phyloP scores from a whole-genome alignment of 2,329 filamentous ascomycete species.

The Parafenestella ontariensis region DNA sequence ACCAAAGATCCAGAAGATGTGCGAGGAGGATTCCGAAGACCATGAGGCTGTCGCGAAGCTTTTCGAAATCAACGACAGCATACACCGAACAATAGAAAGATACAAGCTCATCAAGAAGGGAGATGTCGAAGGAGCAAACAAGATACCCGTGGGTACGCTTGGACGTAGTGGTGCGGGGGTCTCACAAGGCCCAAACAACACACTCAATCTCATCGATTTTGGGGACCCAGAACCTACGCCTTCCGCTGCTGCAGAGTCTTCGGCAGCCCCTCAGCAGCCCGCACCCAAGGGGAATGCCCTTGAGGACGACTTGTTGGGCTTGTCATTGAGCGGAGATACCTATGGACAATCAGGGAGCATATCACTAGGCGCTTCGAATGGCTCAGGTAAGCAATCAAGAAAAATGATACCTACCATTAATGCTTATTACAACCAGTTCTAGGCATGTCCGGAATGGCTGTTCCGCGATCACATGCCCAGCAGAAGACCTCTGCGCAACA shows the following conservation, averaged over 20 bases:
- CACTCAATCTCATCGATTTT: conserved; percentile 94
- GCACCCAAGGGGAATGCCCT: conserved; percentile 68
- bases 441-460: conserved; percentile 41
- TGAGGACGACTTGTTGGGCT: conserved; percentile 88
- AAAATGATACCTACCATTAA: not conserved
- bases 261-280: conserved; percentile 51
- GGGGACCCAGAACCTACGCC: conserved; percentile 66
- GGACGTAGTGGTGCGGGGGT: conserved; percentile 70
- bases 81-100: conserved; percentile 92
- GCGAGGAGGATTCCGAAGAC: conserved; percentile 97
- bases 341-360: conserved; percentile 83
- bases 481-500: conserved; percentile 57
- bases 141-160: conserved; percentile 81
- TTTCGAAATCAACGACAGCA: conserved; percentile 97
- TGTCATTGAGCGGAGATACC: conserved; percentile 74
- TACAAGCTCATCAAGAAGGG: conserved; percentile 98
- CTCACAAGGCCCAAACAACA: conserved; percentile 72
- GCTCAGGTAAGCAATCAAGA: conserved; percentile 37
- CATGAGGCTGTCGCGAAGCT: conserved; percentile 94
- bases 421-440: conserved; percentile 33
- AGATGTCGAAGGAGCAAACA: conserved; percentile 81
- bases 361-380: conserved; percentile 70
- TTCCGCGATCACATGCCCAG: conserved; percentile 43
- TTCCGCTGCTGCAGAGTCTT: conserved; percentile 31
- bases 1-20: conserved; percentile 99